Evolutionary conservation across 1,284 basidiomycete species (phyloP), one percentile per base, ranked within the genome.

Genomic region (Peniophora sp.): DNA sequence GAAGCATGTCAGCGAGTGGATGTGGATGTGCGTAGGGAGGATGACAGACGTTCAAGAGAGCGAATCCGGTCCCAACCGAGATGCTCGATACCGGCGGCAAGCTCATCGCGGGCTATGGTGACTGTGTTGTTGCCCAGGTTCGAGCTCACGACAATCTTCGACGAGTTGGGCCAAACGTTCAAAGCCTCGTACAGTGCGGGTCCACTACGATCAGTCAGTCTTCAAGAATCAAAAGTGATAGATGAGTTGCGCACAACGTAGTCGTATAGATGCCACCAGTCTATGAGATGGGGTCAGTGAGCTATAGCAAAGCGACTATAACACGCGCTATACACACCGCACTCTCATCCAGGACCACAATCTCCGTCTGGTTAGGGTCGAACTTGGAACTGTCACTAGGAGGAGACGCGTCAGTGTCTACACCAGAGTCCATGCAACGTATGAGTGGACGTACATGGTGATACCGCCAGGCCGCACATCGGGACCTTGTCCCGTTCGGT

Each of bases 91-190:
- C 62, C 62, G n/a, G 66, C 66, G 24, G 55, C 49, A 9, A 67
- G 59, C 51, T 67, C 57, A 24, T 60, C 57, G 24, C 61, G 57
- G 5, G 68, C 68, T 34, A 67, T 63, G 10, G 55, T 52, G 44
- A 67, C 57, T 6, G 65, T 65, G 53, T 66, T 57, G 49, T 69
- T 69, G 1, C 66, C 68, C 10, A 69, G 58, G 52, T 69, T 69
- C 6, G 67, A 61, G 32, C 60, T 62, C 23, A 63, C 55, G 10
- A 68, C 57, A 48, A 66, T 61, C n/a, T 58, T 55, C 2, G 68
- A 60, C 0, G 63, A 56, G 20, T 62, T 56, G 5, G 65, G 65
- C 45, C 68, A 64, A n/a, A 64, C 58, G 10, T 55, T 50, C 11
- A 67, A 53, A 9, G 62, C 62, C 43, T 66, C 60, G 50, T 64